Evolutionary conservation across 768 basidiomycete genomes (phyloP).

Genomic region (Xerocomus potaroensis): DNA sequence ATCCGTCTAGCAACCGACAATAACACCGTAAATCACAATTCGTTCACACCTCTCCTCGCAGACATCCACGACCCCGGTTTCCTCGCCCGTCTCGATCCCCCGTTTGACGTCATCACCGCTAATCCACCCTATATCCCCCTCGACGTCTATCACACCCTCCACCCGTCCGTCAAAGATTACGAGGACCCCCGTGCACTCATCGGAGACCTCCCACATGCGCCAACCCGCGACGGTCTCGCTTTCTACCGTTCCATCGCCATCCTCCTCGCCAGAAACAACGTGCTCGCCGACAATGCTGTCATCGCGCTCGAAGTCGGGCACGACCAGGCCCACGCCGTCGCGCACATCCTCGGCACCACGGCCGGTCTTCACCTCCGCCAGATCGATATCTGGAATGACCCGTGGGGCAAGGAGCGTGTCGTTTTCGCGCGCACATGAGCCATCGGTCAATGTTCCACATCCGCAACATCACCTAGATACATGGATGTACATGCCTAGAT

Average conservation of each 20-base stretch:
- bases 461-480: slow-evolving; percentile 16
- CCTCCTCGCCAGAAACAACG: slow-evolving; percentile 46
- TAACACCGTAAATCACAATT: slow-evolving; percentile 22
- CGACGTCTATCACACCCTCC: slow-evolving; percentile 57
- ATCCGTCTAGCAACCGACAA: slow-evolving; percentile 47
- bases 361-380: slow-evolving; percentile 38
- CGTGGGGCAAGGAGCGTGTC: slow-evolving; percentile 71
- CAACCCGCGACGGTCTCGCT: slow-evolving; percentile 46
- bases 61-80: slow-evolving; percentile 36
- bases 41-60: slow-evolving; percentile 39
- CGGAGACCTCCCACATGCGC: slow-evolving; percentile 53
- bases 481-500: not conserved
- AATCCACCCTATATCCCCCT: slow-evolving; percentile 86
- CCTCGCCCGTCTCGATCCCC: slow-evolving; percentile 32
- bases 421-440: slow-evolving; percentile 50
- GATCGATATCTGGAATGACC: slow-evolving; percentile 70
- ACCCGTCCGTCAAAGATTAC: slow-evolving; percentile 64
- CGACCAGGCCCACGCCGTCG: slow-evolving; percentile 62
- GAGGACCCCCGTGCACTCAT: slow-evolving; percentile 83
- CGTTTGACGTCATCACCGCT: slow-evolving; percentile 76
- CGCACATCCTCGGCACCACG: slow-evolving; percentile 52
- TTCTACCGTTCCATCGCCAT: slow-evolving; percentile 72
- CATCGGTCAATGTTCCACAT: not conserved
- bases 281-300: slow-evolving; percentile 50
- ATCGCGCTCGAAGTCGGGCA: slow-evolving; percentile 81